Conservation (phyloP, 306 rosid genomes). For the Medicago truncatula region DNA sequence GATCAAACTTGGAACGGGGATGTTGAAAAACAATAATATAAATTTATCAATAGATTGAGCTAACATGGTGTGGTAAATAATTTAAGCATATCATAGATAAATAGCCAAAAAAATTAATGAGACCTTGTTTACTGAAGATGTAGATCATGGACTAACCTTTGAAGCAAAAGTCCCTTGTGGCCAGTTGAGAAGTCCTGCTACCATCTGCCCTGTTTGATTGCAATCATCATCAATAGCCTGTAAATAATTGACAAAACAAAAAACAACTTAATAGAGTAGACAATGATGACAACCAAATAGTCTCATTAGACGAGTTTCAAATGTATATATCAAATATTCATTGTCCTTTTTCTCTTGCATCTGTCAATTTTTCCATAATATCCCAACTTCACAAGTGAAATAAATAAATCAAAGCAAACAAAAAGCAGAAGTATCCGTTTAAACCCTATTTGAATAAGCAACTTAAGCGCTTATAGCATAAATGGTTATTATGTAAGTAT, state of each 20-base stretch:
- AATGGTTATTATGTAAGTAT: too few species aligned
- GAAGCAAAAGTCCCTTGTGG: slow-evolving; percentile 98
- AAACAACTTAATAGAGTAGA: background rate
- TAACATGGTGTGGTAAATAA: background rate
- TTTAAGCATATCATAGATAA: slow-evolving; percentile 7
- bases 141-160: slow-evolving; percentile 59
- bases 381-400: background rate
- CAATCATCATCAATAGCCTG: slow-evolving; percentile 99
- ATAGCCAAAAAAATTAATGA: slow-evolving; percentile 9
- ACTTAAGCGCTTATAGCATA: too few species aligned
- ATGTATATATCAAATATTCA: background rate
- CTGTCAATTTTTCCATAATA: slow-evolving; percentile 1
- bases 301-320: background rate
- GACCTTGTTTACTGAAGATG: background rate
- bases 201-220: slow-evolving; percentile 98
- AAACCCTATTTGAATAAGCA: too few species aligned
- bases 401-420: background rate
- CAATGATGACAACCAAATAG: slow-evolving; percentile 11
- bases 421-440: background rate
- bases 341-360: background rate
- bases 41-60: background rate
- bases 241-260: background rate
- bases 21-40: slow-evolving; percentile 18
- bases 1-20: background rate
- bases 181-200: slow-evolving; percentile 95